Evolutionary conservation across 768 basidiomycete species (phyloP), one percentile per base, ranked within the genome.

Genomic region (Tulasnella sp.): DNA sequence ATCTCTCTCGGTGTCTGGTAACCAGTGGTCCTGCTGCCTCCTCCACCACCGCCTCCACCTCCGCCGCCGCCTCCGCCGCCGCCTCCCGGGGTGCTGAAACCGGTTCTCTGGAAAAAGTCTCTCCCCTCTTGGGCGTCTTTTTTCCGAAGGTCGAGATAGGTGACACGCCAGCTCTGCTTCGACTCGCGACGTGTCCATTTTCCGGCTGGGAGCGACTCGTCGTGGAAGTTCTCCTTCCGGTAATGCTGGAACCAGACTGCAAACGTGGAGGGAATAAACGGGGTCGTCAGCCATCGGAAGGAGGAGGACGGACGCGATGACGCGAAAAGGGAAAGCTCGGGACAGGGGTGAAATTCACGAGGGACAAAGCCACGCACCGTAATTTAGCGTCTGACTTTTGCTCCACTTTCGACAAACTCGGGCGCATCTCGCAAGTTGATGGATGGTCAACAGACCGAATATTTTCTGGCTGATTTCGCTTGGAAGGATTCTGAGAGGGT

Each of bases 161-260:
- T 72, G 36, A 73, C 56, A 39, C 78, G 62, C 96, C 96, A 98
- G 81, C 92, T 92, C 85, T 95, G 93, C 84, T 96, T 98, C n/a
- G 94, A 96, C 85, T 98, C 96, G 78, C 92, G 88, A 83, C 93
- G 94, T 12, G 95, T 93, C 96, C 96, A 98, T 85, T 96, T 96
- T 46, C 92, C 94, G 14, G 91, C 89, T 4, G 93, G 92, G 74
- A 94, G 84, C 79, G 89, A 91, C 40, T 92, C 91, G 81, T 95
- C 93, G 68, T 94, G 92, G 81, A 98, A 94, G 82, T 93, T 91
- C 81, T 96, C 94, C 82, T 92, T 94, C 77, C 96, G 88, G 84
- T 95, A 96, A 81, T 94, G 92, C 82, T 94, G 93, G 87, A 97
- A 98, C 96, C 96, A 98, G 14, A 97, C 96, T 98, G 82, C 46